These are phyloP conservation scores for Fusarium chuoi DNA, from an alignment of 2,329 filamentous ascomycete genomes.

Conservation along the genomic window DNA sequence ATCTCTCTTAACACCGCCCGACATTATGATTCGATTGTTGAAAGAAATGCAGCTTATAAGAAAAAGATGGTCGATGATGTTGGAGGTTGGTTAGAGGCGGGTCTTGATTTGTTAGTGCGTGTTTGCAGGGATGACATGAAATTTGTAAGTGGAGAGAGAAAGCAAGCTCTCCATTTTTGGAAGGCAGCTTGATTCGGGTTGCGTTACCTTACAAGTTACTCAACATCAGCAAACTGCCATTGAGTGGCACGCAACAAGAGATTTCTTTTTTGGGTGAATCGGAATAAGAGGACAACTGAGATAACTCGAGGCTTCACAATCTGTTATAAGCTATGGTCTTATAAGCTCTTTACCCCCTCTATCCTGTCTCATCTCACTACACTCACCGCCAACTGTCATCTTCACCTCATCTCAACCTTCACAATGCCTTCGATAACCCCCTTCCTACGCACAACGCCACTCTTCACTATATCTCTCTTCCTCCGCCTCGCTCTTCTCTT, in stretches of 20 bases:
- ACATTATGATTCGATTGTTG: conserved; percentile 10
- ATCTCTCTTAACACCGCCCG: conserved; percentile 27
- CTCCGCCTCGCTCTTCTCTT: conserved; percentile 80
- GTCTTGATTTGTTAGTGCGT: conserved; percentile 32
- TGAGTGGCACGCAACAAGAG: conserved; percentile 20
- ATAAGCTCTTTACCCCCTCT: not conserved
- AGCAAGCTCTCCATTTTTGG: conserved; percentile 29
- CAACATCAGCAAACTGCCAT: conserved; percentile 19
- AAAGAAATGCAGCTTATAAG: not conserved
- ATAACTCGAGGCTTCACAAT: not conserved
- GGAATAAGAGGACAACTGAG: not conserved
- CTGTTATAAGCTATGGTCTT: conserved; percentile 27
- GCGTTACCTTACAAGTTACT: conserved; percentile 1
- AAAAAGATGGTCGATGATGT: conserved; percentile 31
- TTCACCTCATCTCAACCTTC: conserved; percentile 24
- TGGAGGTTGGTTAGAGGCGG: conserved; percentile 34
- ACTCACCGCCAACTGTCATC: conserved; percentile 43
- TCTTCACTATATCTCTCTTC: conserved; percentile 67
- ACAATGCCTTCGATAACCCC: conserved; percentile 39
- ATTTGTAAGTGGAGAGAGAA: conserved; percentile 21
- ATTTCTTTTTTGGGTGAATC: not conserved
- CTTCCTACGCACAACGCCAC: conserved; percentile 53
- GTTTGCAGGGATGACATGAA: conserved; percentile 39
- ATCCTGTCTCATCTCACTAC: conserved; percentile 8
- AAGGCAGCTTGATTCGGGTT: conserved; percentile 11